These are phyloP conservation scores for Ophiosphaerella korrae DNA, from an alignment of 2,329 filamentous ascomycete genomes.

Conservation along the genomic window DNA sequence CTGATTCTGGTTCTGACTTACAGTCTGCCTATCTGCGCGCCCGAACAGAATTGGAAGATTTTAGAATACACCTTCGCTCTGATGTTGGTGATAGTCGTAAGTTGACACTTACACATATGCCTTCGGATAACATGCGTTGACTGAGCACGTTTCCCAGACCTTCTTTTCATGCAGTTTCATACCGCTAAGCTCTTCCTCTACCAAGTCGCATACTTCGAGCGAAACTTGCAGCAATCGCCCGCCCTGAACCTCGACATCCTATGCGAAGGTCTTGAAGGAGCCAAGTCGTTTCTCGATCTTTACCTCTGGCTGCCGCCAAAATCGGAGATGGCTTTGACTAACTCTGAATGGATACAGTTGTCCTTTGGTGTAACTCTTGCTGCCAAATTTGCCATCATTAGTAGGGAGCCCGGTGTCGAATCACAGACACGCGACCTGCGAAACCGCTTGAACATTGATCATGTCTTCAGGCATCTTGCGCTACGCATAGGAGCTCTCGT, in stretches of 20 bases:
- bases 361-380: conserved; percentile 43
- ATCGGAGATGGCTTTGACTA: conserved; percentile 45
- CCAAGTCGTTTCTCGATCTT: conserved; percentile 36
- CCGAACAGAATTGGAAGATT: conserved; percentile 40
- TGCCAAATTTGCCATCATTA: conserved; percentile 38
- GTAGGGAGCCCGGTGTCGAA: conserved; percentile 29
- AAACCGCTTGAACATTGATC: conserved; percentile 33
- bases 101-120: conserved; percentile 9
- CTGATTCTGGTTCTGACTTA: conserved; percentile 26
- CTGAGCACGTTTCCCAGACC: conserved; percentile 26
- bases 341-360: conserved; percentile 50
- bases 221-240: conserved; percentile 33
- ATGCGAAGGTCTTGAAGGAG: conserved; percentile 28
- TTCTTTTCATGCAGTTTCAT: conserved; percentile 49
- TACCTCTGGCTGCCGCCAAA: conserved; percentile 44
- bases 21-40: conserved; percentile 39
- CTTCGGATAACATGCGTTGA: background rate
- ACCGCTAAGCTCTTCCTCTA: conserved; percentile 49
- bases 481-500: conserved; percentile 35
- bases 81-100: conserved; percentile 37
- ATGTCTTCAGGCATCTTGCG: conserved; percentile 32
- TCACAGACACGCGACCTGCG: conserved; percentile 30
- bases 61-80: conserved; percentile 35
- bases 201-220: conserved; percentile 46
- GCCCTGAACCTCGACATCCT: conserved; percentile 30